A percentile compares a stretch with the other conserved stretches of the same genome.
Evolutionary conservation across 495 filamentous ascomycete species (phyloP).

Genomic region (Penicillium paradoxum): DNA sequence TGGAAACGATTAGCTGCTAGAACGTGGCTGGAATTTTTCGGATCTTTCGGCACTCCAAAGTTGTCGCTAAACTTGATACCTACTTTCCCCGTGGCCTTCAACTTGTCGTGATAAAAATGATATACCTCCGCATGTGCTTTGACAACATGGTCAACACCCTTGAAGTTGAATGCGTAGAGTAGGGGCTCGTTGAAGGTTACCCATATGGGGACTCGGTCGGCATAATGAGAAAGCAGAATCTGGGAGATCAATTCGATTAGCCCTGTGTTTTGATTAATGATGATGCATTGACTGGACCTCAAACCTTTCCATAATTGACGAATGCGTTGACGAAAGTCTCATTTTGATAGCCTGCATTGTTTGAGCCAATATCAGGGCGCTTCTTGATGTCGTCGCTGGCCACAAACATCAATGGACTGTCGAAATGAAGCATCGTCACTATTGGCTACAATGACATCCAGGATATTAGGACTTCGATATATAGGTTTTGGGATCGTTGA

Average conservation of each 20-base stretch:
- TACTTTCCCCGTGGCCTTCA: conserved; percentile 37
- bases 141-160: conserved; percentile 30
- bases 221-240: conserved; percentile 37
- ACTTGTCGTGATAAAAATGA: conserved; percentile 37
- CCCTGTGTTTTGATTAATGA: not conserved
- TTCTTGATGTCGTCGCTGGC: conserved; percentile 19
- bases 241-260: conserved; percentile 34
- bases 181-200: conserved; percentile 44
- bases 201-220: conserved; percentile 42
- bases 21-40: conserved; percentile 30
- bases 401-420: conserved; percentile 32
- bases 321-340: conserved; percentile 30
- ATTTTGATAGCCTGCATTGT: conserved; percentile 33
- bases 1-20: conserved; percentile 36
- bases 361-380: conserved; percentile 25
- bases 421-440: conserved; percentile 41
- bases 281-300: not conserved
- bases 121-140: conserved; percentile 37
- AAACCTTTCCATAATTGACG: conserved; percentile 11
- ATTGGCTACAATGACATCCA: conserved; percentile 20
- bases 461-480: not conserved
- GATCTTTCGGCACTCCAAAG: conserved; percentile 36
- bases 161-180: conserved; percentile 28
- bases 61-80: conserved; percentile 41
- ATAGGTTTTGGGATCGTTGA: not conserved